Base-by-base conservation (phyloP, 108 stramenopile species). In the Pseudonitzschia multiseries region DNA sequence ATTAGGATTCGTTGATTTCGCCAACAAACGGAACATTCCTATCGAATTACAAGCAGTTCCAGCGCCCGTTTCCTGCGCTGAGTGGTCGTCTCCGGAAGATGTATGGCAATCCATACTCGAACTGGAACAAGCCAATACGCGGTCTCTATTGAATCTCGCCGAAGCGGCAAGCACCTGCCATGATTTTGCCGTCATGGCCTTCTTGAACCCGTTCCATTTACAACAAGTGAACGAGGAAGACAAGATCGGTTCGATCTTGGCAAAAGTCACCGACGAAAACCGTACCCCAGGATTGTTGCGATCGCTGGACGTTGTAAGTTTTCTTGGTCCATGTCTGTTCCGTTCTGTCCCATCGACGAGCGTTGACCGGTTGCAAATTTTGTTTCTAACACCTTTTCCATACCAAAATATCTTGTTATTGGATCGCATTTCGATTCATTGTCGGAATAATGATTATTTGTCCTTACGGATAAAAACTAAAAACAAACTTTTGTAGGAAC, bases 171-270 rank as follows among this genome's bases (percentile, higher is more conserved):
- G 62, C 41, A 21, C 22, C 1, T 69, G 73, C 36, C 79, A 74
- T 24, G 79, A 79, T 36, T 57, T 70, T 79, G 73, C 72, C 27
- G 31, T 60, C n/a, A 18, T 63, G 20, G 67, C 73, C 6, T 74
- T 79, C 27, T 65, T 79, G 17, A 53, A 60, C 22, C 73, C 73
- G 17, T 79, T 70, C 31, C 79, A 79, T 51, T 57, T 69, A 36
- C 73, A 70, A 70, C 79, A 79, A 62, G 73, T 79, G 8, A 68
- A 79, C 22, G 52, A 28, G 26, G 79, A 79, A 64, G 79, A 68
- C 44, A 69, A 74, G 29, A 48, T 79, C 29, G 42, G 51, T 15
- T 61, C 54, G 26, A 79, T 79, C 10, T 12, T 79, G 14, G 73
- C 79, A 15, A 74, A 79, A 41, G 63, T 79, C 4, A 42, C 12